Evolutionary conservation across 345 rosid genomes (phyloP).

Genomic region (Salix exigua): DNA sequence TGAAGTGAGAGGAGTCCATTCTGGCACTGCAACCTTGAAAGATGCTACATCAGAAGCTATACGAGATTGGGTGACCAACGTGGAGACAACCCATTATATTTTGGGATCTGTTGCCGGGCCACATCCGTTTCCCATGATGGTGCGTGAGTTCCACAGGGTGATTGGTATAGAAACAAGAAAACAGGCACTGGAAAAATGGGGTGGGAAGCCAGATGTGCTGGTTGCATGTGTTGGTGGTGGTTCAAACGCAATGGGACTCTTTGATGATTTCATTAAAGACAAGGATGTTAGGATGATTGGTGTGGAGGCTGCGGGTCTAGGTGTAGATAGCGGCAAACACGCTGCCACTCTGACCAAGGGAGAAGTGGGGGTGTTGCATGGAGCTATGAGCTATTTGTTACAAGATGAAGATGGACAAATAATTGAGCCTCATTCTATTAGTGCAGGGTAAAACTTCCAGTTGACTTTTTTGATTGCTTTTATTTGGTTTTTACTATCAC

Average conservation of each 20-base stretch:
- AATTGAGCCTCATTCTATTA: slow-evolving; percentile 85
- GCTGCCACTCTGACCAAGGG: slow-evolving; percentile 89
- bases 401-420: slow-evolving; percentile 96
- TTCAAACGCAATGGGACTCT: slow-evolving; percentile 91
- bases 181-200: slow-evolving; percentile 92
- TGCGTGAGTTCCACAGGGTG: slow-evolving; percentile 86
- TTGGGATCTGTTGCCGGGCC: slow-evolving; percentile 96
- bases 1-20: slow-evolving; percentile 47
- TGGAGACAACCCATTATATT: slow-evolving; percentile 93
- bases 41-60: slow-evolving; percentile 45
- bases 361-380: slow-evolving; percentile 87
- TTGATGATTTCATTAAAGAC: slow-evolving; percentile 84
- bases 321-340: slow-evolving; percentile 87
- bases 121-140: slow-evolving; percentile 98
- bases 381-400: slow-evolving; percentile 93
- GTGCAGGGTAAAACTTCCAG: slow-evolving; percentile 66
- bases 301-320: slow-evolving; percentile 95
- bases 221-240: slow-evolving; percentile 96
- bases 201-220: slow-evolving; percentile 87
- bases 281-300: slow-evolving; percentile 79
- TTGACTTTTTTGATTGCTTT: background rate
- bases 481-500: background rate
- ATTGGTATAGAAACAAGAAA: slow-evolving; percentile 85
- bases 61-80: slow-evolving; percentile 92
- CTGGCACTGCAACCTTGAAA: slow-evolving; percentile 28